These are phyloP conservation scores for Cryptococcus sp. DNA, from an alignment of 1,284 basidiomycete species.

Conservation along the genomic window DNA sequence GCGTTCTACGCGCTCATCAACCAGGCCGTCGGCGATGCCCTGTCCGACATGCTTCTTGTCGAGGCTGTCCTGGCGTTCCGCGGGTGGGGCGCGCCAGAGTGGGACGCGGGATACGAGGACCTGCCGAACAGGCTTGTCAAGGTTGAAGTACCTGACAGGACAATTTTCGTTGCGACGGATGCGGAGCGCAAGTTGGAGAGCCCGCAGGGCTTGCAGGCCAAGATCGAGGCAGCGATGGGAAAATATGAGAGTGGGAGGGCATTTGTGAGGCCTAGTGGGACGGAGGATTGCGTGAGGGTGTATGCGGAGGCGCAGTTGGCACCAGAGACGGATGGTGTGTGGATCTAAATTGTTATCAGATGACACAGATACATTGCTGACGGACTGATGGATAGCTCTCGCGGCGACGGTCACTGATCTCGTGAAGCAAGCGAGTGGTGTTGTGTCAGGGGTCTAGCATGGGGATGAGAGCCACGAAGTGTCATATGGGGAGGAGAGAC, in stretches of 20 bases:
- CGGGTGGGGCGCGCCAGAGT: constrained; percentile 77
- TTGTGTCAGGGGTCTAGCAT: constrained; percentile 2
- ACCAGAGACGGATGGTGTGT: constrained; percentile 75
- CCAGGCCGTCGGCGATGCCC: constrained; percentile 96
- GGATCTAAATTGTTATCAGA: neutral
- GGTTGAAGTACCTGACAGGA: constrained; percentile 81
- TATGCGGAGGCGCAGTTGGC: constrained; percentile 86
- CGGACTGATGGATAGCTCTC: constrained; percentile 17
- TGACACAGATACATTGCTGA: neutral
- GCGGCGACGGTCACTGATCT: constrained; percentile 35
- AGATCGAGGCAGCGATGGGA: constrained; percentile 77
- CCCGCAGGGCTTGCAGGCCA: constrained; percentile 77
- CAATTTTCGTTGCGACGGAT: constrained; percentile 84
- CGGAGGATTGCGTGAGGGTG: constrained; percentile 96
- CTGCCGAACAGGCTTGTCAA: constrained; percentile 96
- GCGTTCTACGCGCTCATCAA: constrained; percentile 86
- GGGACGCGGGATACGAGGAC: constrained; percentile 92
- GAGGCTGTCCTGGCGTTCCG: constrained; percentile 87
- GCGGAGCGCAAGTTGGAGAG: constrained; percentile 84
- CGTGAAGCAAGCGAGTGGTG: constrained; percentile 26
- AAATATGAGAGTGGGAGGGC: constrained; percentile 80
- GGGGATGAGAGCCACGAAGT: neutral
- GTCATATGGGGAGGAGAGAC: neutral
- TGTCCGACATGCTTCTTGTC: constrained; percentile 94
- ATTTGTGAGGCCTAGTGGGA: constrained; percentile 95